These are phyloP conservation scores for Aulographum hederae DNA, from an alignment of 2,329 filamentous ascomycete species.

Conservation along the genomic window DNA sequence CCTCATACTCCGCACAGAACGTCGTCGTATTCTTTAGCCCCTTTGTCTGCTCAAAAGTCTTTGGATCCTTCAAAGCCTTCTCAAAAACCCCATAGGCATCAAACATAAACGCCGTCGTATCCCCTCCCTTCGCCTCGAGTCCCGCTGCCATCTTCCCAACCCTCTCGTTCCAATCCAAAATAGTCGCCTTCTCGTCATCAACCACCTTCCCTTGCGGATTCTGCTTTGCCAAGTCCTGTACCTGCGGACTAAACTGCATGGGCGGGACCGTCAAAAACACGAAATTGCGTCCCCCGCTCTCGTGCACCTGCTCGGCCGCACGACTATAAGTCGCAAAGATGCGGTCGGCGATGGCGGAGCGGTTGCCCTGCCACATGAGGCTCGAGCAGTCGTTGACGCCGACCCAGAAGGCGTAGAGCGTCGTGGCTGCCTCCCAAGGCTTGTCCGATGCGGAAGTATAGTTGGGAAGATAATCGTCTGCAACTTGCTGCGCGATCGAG, in stretches of 20 bases:
- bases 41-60: constrained; percentile 29
- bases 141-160: constrained; percentile 22
- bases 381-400: constrained; percentile 40
- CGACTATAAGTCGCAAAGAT: constrained; percentile 20
- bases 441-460: constrained; percentile 19
- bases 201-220: constrained; percentile 16
- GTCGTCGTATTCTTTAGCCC: constrained; percentile 35
- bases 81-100: constrained; percentile 34
- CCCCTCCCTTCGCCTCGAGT: constrained; percentile 18
- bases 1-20: constrained; percentile 33
- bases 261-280: constrained; percentile 29
- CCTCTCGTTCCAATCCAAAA: constrained; percentile 33
- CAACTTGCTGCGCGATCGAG: constrained; percentile 32
- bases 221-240: constrained; percentile 9
- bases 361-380: too few relatives aligned
- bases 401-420: constrained; percentile 33
- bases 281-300: constrained; percentile 28
- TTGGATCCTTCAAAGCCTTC: constrained; percentile 33
- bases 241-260: constrained; percentile 34
- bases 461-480: constrained; percentile 21
- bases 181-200: constrained; percentile 20
- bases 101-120: constrained; percentile 33
- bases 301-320: constrained; percentile 14
- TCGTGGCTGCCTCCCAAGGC: constrained; percentile 25
- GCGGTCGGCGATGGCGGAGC: constrained; percentile 13